Evolutionary conservation across 306 rosid species (phyloP), one percentile per base, ranked within the genome.

Genomic region (Begonia loranthoides): DNA sequence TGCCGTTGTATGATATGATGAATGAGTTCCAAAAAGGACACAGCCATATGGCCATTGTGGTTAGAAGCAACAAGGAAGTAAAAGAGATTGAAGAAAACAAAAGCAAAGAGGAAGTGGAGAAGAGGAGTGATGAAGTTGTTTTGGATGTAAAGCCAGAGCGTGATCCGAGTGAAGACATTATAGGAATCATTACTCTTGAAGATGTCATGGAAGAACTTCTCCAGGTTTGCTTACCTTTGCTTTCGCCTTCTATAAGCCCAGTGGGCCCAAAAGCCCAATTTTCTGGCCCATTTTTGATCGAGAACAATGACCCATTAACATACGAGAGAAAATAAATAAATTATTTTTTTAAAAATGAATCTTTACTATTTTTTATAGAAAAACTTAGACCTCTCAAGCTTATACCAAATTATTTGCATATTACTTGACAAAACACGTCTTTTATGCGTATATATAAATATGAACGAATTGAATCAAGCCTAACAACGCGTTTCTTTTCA

Each of bases 101-200:
- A 4, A 54, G 50, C 17, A 77, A 72, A 38, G 66, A 57, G 50
- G 57, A 60, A 51, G 61, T 45, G 11, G 62, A 56, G 51, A 33
- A 64, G 16, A 48, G 50, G 17, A 66, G 69, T 47, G 51, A 17
- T 45, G 54, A 41, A 55, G 61, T 48, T 22, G 15, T 61, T 46
- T 56, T 77, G 1, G 50, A 45, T 46, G 74, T 51, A 66, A 71
- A 50, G 56, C 21, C 59, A 49, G 78, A 57, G 34, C 54, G 74
- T n/a, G 52, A 41, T 66, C 21, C 19, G n/a, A 74, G 72, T 54
- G 92, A 78, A 43, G 94, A 76, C 45, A 78, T 70, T 12, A 57
- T 79, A 41, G 94, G 96, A 11, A 79, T 88, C 67, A 79, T 88
- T 45, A 84, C 94, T 10, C 71, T 84, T 77, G 96, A 88, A 66